Percentiles rank a stretch among this genome's conserved stretches.
phyloP scores from a whole-genome alignment of 2,329 filamentous ascomycete species.

The Cryphonectria carpinicola region DNA sequence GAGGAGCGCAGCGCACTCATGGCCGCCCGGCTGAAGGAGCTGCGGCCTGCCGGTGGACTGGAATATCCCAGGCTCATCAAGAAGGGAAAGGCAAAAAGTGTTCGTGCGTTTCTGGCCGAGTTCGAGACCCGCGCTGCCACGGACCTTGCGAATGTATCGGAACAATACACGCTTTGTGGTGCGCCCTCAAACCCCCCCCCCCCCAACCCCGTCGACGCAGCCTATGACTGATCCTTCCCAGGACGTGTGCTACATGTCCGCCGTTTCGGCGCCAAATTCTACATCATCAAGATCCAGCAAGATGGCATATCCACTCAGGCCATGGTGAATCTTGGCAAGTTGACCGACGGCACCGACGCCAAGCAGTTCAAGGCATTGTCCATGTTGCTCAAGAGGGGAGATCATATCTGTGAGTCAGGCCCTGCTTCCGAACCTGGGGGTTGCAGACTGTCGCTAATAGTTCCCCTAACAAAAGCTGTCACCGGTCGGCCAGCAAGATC shows the following conservation, averaged over 20 bases:
- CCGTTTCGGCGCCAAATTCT: constrained; percentile 73
- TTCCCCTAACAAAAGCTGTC: constrained; percentile 56
- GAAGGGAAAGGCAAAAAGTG: constrained; percentile 41
- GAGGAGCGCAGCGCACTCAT: constrained; percentile 30
- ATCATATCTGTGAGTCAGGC: constrained; percentile 73
- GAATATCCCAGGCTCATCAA: constrained; percentile 58
- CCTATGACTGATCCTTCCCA: constrained; percentile 38
- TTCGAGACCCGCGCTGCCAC: constrained; percentile 33
- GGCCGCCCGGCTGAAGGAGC: constrained; percentile 52
- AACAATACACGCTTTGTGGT: constrained; percentile 7
- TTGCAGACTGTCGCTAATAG: constrained; percentile 29
- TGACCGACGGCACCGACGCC: constrained; percentile 40
- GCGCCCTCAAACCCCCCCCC: too few species aligned
- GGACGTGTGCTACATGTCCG: constrained; percentile 78
- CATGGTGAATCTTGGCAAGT: constrained; percentile 69
- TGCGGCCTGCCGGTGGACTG: constrained; percentile 53
- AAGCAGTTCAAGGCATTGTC: constrained; percentile 62
- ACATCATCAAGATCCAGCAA: constrained; percentile 82
- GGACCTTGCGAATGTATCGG: not conserved
- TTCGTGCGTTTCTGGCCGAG: constrained; percentile 43
- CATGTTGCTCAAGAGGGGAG: constrained; percentile 74
- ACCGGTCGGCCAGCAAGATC: constrained; percentile 73
- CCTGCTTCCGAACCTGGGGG: constrained; percentile 23
- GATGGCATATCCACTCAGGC: constrained; percentile 75
- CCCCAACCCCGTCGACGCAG: constrained; percentile 15